phyloP scores from a whole-genome alignment of 768 basidiomycete genomes.

The Collybia sordida region DNA sequence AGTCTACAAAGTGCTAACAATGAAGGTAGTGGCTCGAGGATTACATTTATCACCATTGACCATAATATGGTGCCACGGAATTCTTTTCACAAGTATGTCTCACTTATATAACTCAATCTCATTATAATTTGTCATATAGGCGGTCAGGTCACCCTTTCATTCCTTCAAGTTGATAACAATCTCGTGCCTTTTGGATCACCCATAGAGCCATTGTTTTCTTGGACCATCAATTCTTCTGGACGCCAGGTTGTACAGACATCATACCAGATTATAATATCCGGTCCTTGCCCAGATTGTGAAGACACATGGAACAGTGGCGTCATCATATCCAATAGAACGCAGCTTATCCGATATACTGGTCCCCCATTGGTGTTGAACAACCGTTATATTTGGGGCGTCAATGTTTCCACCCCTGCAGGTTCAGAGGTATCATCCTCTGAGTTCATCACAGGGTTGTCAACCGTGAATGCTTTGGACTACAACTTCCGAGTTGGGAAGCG shows the following conservation, averaged over 20 bases:
- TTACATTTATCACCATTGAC: too few relatives aligned
- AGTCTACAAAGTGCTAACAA: too few relatives aligned
- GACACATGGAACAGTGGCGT: constrained; percentile 24
- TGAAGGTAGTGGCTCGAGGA: too few relatives aligned
- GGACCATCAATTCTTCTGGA: constrained; percentile 17
- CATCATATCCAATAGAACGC: constrained; percentile 17
- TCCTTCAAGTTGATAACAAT: too few relatives aligned
- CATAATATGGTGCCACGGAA: too few relatives aligned
- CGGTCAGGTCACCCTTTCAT: too few relatives aligned
- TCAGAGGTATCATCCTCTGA: constrained; percentile 17
- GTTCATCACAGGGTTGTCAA: constrained; percentile 15
- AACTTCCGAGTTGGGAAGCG: constrained; percentile 1
- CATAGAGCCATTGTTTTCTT: constrained; percentile 22
- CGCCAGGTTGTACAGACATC: constrained; percentile 18
- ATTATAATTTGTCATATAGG: too few relatives aligned
- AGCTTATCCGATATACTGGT: constrained; percentile 23
- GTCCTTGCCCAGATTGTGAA: constrained; percentile 9
- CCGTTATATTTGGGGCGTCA: constrained; percentile 23
- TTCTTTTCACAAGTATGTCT: too few relatives aligned
- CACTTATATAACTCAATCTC: too few relatives aligned
- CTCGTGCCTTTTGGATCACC: too few relatives aligned
- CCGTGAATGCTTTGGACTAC: too few relatives aligned
- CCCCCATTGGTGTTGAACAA: constrained; percentile 21
- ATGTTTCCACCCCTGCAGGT: constrained; percentile 18
- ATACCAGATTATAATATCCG: constrained; percentile 22